These are phyloP conservation scores for Xylariaceae sp. DNA, from an alignment of 2,329 filamentous ascomycete species.

Conservation along the genomic window DNA sequence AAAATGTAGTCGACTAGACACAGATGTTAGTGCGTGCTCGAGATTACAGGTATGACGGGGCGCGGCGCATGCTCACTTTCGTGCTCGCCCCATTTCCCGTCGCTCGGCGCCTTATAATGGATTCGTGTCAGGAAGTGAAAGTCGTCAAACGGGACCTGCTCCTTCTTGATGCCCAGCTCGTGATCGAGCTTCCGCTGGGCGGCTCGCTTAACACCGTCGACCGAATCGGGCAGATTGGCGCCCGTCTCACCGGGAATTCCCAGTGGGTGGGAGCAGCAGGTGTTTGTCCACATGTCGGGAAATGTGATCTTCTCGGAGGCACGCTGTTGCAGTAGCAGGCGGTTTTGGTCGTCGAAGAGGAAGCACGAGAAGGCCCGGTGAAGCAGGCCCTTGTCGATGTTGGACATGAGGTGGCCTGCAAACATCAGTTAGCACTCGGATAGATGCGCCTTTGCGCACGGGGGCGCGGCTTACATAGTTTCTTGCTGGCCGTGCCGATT, in stretches of 20 bases:
- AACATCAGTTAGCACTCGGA: conserved; percentile 8
- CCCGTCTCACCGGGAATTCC: conserved; percentile 90
- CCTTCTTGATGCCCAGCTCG: conserved; percentile 84
- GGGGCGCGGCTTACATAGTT: conserved; percentile 72
- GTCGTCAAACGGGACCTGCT: conserved; percentile 84
- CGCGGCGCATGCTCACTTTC: conserved; percentile 63
- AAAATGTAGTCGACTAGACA: conserved; percentile 89
- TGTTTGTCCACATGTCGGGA: conserved; percentile 99
- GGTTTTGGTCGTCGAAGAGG: conserved; percentile 91
- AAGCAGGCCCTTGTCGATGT: conserved; percentile 92
- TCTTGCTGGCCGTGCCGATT: conserved; percentile 97
- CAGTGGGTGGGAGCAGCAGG: conserved; percentile 96
- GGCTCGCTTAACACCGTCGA: conserved; percentile 84
- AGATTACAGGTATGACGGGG: not conserved
- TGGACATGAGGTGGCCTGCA: conserved; percentile 93
- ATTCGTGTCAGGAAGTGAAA: conserved; percentile 95
- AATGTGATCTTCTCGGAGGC: conserved; percentile 98
- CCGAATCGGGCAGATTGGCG: conserved; percentile 70
- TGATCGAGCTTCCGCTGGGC: conserved; percentile 92
- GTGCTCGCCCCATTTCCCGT: conserved; percentile 98
- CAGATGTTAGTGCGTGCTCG: conserved; percentile 13
- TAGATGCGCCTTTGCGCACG: not conserved
- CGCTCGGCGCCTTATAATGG: conserved; percentile 95
- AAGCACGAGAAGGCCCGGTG: conserved; percentile 98
- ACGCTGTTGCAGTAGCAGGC: conserved; percentile 90